Percentiles rank a stretch among this genome's conserved stretches.
phyloP scores from a whole-genome alignment of 2,329 filamentous ascomycete species.

The Cercospora sojina region DNA sequence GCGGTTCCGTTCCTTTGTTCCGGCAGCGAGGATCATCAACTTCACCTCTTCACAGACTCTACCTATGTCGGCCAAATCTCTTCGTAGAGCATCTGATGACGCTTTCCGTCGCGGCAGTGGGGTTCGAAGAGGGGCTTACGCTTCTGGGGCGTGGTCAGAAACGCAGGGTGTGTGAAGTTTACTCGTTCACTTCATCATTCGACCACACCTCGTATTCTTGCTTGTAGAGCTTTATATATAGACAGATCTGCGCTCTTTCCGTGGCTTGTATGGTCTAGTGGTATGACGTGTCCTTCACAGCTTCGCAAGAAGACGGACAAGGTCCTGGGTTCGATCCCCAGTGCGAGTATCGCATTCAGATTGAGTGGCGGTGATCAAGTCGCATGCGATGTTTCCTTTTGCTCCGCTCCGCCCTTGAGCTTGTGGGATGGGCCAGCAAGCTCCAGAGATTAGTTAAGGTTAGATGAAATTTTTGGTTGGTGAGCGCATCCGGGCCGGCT shows the following conservation, averaged over 20 bases:
- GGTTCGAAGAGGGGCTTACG: no score
- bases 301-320: slow-evolving; percentile 20
- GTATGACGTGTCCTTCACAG: slow-evolving; percentile 33
- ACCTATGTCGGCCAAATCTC: no score
- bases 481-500: no score
- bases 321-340: slow-evolving; percentile 36
- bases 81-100: no score
- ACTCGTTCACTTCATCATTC: no score
- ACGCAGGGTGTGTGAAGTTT: no score
- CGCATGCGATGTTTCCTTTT: not conserved
- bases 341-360: slow-evolving; percentile 12
- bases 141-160: no score
- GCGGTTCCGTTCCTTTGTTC: no score
- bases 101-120: no score
- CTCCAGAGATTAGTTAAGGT: not conserved
- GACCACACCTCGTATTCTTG: not conserved
- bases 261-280: slow-evolving; percentile 27
- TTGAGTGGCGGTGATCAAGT: not conserved
- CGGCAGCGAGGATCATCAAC: no score
- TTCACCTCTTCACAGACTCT: no score
- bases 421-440: not conserved
- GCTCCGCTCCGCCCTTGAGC: not conserved
- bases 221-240: not conserved
- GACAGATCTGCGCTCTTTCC: not conserved
- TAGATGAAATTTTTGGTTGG: not conserved